Evolutionary conservation across 441 rosid genomes (phyloP), one percentile per base, ranked within the genome.

Genomic region (Eruca vesicaria): DNA sequence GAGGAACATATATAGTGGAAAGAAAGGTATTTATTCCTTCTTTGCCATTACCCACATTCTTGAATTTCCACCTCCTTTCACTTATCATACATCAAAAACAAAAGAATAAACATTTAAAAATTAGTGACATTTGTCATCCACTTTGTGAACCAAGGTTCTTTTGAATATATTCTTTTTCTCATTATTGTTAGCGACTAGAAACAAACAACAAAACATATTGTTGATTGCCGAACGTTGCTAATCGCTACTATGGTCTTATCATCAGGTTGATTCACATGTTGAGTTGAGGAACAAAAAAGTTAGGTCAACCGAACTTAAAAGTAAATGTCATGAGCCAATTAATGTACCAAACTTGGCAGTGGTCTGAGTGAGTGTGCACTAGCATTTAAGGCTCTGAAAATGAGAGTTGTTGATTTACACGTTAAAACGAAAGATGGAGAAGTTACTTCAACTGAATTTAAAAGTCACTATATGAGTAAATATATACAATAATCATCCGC

Each of bases 21-120:
- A 78, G 57, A 56, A 69, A 4, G 68, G 74, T 78, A 84, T 83
- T 88, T 88, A 88, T 92, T 68, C 95, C 80, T 87, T 88, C 66
- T 85, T 87, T 88, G 7, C 63, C 67, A 41, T 59, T 33, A 1
- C 21, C 82, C 82, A 77, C 15, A 69, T 66, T 33, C 48, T 73
- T 18, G 2, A 48, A 48, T 73, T 16, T 77, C 68, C 66, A 63
- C 32, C 36, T 63, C 33, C 31, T 64, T 31, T 53, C 35, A 32
- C 52, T 38, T 68, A 41, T 2, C 21, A 15, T 31, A 15, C 5
- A 53, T 1, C 14, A 15, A 45, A 15, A 26, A 26, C 48, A 7
- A 21, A 58, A 6, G 16, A 67, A 59, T 21, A 55, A 55, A 10
- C 0, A 15, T 7, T 50, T 48, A 5, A 18, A 21, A 67, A 48